Base-by-base conservation (phyloP, 495 filamentous ascomycete species). In the Jackrogersella minutella region DNA sequence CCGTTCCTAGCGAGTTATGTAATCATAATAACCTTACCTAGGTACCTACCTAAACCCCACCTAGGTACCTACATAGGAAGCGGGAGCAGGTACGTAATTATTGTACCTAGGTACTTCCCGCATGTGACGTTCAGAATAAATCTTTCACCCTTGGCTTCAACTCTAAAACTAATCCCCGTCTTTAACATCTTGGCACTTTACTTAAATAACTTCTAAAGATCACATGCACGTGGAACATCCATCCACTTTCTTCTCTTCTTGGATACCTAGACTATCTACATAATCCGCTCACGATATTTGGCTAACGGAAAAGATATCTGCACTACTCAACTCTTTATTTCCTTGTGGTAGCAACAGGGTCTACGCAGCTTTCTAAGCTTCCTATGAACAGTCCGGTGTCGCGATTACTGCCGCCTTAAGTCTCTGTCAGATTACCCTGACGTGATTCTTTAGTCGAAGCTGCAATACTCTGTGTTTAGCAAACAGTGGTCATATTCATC, bases 131-230 rank as follows among this genome's bases (percentile, higher is more conserved):
- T 7, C 41, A 16, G 24, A 46, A 53, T 6, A 41, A 56, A 10
- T 21, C 36, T 39, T 59, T 59, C 56, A 22, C n/a, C 21, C 52
- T 49, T 56, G 41, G 24, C 41, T 30, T 14, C n/a, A n/a, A n/a
- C n/a, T 40, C n/a, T 13, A 24, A 56, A 37, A 33, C 56, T 13
- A 51, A 52, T 50, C 47, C 34, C 39, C 54, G 36, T 41, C 50
- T 37, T 59, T 50, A 60, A 55, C 28, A 36, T 37, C 58, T 44
- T 53, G 36, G 58, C 51, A 10, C 13, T 40, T 49, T 30, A 11
- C 22, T 41, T 43, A 28, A 37, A 19, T 54, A 22, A 22, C 31
- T 50, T 10, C 19, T 33, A 49, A 24, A 39, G 36, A 33, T 30
- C 47, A n/a, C n/a, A n/a, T n/a, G n/a, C n/a, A n/a, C n/a, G n/a